Percentiles rank a stretch among this genome's conserved stretches.
Evolutionary conservation across 2,329 filamentous ascomycete species (phyloP).

Genomic region (Magnaporthales sp.): DNA sequence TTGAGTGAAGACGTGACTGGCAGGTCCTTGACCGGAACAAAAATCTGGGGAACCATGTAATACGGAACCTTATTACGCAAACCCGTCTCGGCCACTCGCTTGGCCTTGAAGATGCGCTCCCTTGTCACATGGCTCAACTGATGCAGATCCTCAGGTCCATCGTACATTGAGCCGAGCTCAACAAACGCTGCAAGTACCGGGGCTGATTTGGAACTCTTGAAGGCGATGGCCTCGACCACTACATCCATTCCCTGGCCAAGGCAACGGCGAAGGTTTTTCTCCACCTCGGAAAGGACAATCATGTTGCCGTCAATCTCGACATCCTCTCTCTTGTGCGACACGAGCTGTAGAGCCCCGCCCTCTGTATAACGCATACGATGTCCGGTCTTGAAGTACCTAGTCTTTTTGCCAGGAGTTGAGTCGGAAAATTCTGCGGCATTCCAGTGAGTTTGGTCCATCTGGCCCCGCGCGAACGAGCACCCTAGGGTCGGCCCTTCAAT

Average conservation of each 20-base stretch:
- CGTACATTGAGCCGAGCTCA: conserved; percentile 32
- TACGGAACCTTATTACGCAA: conserved; percentile 28
- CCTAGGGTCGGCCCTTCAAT: conserved; percentile 47
- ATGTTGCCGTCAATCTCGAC: conserved; percentile 27
- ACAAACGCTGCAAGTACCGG: conserved; percentile 39
- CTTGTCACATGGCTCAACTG: conserved; percentile 29
- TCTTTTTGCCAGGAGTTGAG: conserved; percentile 17
- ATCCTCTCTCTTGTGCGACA: conserved; percentile 33
- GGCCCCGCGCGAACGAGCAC: conserved; percentile 25
- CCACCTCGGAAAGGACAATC: conserved; percentile 34
- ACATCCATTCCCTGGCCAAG: conserved; percentile 38
- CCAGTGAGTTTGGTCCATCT: conserved; percentile 18
- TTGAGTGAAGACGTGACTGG: conserved; percentile 42
- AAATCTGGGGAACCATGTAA: conserved; percentile 36
- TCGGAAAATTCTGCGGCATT: conserved; percentile 12
- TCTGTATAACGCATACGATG: conserved; percentile 41
- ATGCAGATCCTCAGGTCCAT: conserved; percentile 27
- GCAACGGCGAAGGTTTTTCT: conserved; percentile 36
- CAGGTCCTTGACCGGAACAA: conserved; percentile 37
- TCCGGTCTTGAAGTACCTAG: conserved; percentile 38
- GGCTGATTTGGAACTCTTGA: conserved; percentile 27
- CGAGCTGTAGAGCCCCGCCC: conserved; percentile 36
- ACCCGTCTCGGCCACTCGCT: conserved; percentile 32
- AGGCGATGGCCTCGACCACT: conserved; percentile 37
- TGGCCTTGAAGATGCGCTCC: conserved; percentile 33